These are phyloP conservation scores for Volvox africanus DNA, from an alignment of 139 green algal species.

Conservation along the genomic window DNA sequence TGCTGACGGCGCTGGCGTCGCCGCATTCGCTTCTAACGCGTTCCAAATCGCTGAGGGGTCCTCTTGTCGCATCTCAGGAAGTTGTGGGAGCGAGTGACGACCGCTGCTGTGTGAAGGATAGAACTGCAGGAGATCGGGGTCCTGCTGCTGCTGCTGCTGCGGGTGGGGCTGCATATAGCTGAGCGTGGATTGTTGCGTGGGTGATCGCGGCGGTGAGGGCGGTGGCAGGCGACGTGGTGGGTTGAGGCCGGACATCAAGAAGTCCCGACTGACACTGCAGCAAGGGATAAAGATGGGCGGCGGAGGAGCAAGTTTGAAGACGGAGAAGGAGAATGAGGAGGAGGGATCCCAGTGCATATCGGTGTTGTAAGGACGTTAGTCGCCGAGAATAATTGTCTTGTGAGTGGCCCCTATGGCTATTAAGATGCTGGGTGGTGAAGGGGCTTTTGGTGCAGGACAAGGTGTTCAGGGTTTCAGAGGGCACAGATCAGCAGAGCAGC, in stretches of 20 bases:
- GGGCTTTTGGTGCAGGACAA: no score
- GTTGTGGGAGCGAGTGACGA: background rate
- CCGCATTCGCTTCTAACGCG: background rate
- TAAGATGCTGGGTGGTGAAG: no score
- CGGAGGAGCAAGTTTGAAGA: no score
- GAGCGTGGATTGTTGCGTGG: background rate
- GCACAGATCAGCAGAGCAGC: no score
- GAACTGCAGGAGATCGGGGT: background rate
- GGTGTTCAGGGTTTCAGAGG: no score
- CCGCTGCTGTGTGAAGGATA: background rate
- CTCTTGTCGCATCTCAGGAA: background rate
- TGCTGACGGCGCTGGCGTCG: background rate
- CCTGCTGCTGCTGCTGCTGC: background rate
- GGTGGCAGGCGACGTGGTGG: background rate
- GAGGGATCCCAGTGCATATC: no score
- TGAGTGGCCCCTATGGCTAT: no score
- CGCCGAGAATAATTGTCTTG: no score
- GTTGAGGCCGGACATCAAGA: conserved; percentile 33
- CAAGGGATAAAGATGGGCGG: background rate
- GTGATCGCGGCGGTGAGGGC: background rate
- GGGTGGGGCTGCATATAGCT: background rate
- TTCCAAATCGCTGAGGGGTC: background rate
- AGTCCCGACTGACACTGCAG: conserved; percentile 30
- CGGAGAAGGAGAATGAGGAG: no score
- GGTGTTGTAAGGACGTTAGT: no score